Evolutionary conservation across 116 monocot genomes (phyloP).

Genomic region (Papilionanthe hybrid): DNA sequence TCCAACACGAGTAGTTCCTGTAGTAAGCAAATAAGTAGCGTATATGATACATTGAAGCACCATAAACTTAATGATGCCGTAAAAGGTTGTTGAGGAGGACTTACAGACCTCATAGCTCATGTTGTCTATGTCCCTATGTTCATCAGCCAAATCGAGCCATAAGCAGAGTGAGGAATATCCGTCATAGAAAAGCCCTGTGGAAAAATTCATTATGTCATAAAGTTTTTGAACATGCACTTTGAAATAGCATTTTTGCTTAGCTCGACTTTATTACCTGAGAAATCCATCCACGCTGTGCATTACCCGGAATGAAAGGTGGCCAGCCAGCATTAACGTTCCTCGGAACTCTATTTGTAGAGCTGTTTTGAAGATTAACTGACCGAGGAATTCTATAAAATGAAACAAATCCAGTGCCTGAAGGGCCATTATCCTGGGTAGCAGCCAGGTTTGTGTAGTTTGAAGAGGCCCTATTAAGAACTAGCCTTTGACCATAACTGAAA

Average conservation of each 20-base stretch:
- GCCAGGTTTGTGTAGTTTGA: conserved; percentile 1
- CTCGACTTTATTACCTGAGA: not conserved
- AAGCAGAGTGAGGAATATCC: conserved; percentile 7
- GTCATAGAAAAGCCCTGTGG: conserved; percentile 10
- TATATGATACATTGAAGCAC: not conserved
- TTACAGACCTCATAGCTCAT: conserved; percentile 34
- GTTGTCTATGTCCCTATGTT: conserved; percentile 30
- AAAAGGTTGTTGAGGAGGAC: not conserved
- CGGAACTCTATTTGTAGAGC: not conserved
- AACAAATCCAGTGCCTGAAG: not conserved
- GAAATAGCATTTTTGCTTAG: not conserved
- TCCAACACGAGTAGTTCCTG: conserved; percentile 4
- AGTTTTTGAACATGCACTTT: too few species aligned
- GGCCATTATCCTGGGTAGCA: not conserved
- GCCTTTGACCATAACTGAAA: not conserved
- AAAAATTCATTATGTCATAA: not conserved
- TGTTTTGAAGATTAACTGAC: not conserved
- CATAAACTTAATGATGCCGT: not conserved
- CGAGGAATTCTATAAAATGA: conserved; percentile 9
- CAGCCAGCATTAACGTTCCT: not conserved
- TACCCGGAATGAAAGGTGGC: not conserved
- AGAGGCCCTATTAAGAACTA: not conserved
- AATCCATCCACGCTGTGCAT: not conserved
- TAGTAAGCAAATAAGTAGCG: not conserved
- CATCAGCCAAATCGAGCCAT: conserved; percentile 12